A percentile compares a stretch with the other conserved stretches of the same genome.
Evolutionary conservation across 106 monocot species (phyloP).

Genomic region (Alisma plantagoaquatica): DNA sequence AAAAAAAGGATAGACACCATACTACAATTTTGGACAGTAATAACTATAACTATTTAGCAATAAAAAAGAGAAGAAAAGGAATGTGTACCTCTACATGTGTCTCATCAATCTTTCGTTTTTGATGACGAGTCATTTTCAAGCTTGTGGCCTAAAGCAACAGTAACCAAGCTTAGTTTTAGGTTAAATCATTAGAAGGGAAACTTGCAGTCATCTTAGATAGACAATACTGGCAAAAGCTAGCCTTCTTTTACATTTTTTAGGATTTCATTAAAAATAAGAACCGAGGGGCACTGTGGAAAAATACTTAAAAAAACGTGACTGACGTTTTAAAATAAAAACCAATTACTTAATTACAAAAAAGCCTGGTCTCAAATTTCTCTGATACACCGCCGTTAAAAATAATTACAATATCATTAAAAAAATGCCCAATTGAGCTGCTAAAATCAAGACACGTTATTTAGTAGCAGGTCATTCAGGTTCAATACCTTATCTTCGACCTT

Average conservation of each 20-base stretch:
- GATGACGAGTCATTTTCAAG: conserved; percentile 97
- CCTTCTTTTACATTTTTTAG: too few relatives aligned
- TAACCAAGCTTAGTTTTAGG: too few relatives aligned
- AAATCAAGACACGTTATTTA: neutral
- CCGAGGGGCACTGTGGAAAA: neutral
- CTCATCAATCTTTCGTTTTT: conserved; percentile 96
- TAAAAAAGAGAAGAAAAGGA: conserved; percentile 1
- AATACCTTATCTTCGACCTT: conserved; percentile 93
- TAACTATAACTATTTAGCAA: neutral
- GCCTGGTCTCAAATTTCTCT: neutral
- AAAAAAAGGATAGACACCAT: neutral
- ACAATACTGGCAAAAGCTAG: too few relatives aligned
- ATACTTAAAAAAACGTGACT: neutral
- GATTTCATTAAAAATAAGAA: neutral
- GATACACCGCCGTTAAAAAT: neutral
- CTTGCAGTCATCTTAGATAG: too few relatives aligned
- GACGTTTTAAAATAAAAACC: neutral
- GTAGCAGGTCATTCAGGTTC: neutral
- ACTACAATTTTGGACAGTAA: conserved; percentile 4
- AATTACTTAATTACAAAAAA: too few relatives aligned
- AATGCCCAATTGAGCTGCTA: neutral
- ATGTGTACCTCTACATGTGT: conserved; percentile 87
- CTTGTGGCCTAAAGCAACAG: conserved; percentile 56
- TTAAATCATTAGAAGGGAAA: too few relatives aligned
- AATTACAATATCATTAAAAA: neutral